A percentile compares a stretch with the other conserved stretches of the same genome.
phyloP scores from a whole-genome alignment of 1,284 basidiomycete species.

The Rhodotorula sp. region DNA sequence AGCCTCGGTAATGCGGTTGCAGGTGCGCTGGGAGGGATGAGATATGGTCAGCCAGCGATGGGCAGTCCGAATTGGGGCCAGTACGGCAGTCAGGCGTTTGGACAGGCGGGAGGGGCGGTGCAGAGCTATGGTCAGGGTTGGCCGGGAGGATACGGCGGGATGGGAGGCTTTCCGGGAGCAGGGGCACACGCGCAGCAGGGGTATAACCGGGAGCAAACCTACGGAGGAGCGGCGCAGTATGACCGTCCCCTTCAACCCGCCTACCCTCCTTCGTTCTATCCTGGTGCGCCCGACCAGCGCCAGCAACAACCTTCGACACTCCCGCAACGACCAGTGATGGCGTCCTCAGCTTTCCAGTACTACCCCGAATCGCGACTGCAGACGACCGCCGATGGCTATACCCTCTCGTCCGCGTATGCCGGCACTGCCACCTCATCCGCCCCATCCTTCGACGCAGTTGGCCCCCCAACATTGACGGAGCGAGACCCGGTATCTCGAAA shows the following conservation, averaged over 20 bases:
- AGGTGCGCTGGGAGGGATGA: constrained; percentile 28
- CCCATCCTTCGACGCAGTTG: constrained; percentile 2
- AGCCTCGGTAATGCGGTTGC: constrained; percentile 20
- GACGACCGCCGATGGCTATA: constrained; percentile 59
- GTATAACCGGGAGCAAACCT: background rate
- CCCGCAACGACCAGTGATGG: background rate
- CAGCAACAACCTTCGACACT: background rate
- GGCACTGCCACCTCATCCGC: constrained; percentile 9
- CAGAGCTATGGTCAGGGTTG: too few species aligned
- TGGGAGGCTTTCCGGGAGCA: too few species aligned
- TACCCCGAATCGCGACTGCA: constrained; percentile 44
- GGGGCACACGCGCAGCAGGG: background rate
- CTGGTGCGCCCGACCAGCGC: background rate
- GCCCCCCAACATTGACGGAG: too few species aligned
- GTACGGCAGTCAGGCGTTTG: too few species aligned
- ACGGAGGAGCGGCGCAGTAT: constrained; percentile 1
- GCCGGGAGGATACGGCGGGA: too few species aligned
- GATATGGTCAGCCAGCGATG: background rate
- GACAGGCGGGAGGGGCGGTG: too few species aligned
- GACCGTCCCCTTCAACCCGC: background rate
- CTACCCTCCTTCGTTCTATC: constrained; percentile 5
- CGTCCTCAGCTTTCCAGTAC: background rate
- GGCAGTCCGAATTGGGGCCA: too few species aligned
- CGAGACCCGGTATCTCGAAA: too few species aligned
- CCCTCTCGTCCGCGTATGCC: constrained; percentile 57